Conservation (phyloP, 176 grass and related monocot species). For the Avena eriantha region DNA sequence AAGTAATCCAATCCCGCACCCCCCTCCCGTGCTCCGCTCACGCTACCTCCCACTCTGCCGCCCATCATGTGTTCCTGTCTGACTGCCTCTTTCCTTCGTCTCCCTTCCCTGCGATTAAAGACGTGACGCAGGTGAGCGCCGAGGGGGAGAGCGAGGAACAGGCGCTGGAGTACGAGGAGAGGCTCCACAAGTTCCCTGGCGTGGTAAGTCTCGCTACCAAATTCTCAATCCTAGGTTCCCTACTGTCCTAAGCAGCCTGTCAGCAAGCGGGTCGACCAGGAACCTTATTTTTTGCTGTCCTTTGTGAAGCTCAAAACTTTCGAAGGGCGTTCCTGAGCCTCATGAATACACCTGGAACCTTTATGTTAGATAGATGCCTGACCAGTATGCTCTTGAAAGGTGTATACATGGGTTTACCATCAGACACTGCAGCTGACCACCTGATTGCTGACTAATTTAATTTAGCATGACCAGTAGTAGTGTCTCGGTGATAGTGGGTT, state of each 20-base stretch:
- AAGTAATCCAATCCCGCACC: conserved; percentile 14
- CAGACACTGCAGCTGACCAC: not conserved
- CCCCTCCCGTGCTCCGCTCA: not conserved
- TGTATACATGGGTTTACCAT: not conserved
- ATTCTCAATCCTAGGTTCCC: not conserved
- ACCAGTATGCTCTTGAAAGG: not conserved
- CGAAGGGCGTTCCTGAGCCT: not conserved
- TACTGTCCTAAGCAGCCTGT: not conserved
- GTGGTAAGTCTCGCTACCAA: not conserved
- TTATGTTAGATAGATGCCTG: not conserved
- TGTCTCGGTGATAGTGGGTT: not conserved
- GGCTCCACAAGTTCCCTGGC: conserved; percentile 31
- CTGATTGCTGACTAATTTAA: not conserved
- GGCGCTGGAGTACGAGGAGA: conserved; percentile 23
- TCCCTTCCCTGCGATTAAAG: not conserved
- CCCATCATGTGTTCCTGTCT: not conserved
- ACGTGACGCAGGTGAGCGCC: conserved; percentile 5
- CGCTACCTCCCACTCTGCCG: not conserved
- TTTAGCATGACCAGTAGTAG: not conserved
- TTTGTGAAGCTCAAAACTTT: not conserved
- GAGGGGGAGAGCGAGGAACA: conserved; percentile 1
- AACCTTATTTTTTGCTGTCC: not conserved
- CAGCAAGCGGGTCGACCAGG: not conserved
- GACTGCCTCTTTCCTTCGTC: not conserved
- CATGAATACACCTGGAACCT: not conserved